These are phyloP conservation scores for Fusarium virguliforme DNA, from an alignment of 2,329 filamentous ascomycete species.

Conservation along the genomic window DNA sequence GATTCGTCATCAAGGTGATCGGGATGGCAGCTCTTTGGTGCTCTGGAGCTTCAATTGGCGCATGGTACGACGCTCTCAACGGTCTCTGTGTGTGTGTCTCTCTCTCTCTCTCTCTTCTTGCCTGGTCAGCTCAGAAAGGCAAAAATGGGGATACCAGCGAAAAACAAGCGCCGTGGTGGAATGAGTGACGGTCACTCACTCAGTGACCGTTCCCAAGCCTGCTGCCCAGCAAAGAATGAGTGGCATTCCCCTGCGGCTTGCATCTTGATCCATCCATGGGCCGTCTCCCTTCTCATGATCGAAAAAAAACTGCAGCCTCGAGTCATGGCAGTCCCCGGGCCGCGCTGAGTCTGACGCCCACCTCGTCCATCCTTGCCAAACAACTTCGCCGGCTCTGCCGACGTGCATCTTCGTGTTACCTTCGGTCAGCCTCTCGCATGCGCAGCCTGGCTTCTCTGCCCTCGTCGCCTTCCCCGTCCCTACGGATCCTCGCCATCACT, in stretches of 20 bases:
- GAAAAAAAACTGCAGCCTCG: slow-evolving; percentile 14
- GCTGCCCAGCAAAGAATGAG: slow-evolving; percentile 15
- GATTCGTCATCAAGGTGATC: slow-evolving; percentile 18
- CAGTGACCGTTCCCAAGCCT: slow-evolving; percentile 12
- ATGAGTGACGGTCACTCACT: slow-evolving; percentile 11
- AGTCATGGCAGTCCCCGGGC: slow-evolving; percentile 33
- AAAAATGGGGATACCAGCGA: slow-evolving; percentile 8
- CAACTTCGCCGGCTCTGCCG: slow-evolving; percentile 42
- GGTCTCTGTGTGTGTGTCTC: not conserved
- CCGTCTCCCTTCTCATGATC: slow-evolving; percentile 17
- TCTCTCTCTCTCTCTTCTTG: not conserved
- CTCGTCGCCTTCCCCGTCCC: slow-evolving; percentile 29
- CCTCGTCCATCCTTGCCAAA: slow-evolving; percentile 38
- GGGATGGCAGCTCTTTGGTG: slow-evolving; percentile 17
- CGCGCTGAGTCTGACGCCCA: slow-evolving; percentile 36
- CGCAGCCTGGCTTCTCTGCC: slow-evolving; percentile 26
- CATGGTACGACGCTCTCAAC: slow-evolving; percentile 16
- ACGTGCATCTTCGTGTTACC: slow-evolving; percentile 48
- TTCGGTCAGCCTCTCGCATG: slow-evolving; percentile 40
- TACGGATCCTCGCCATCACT: slow-evolving; percentile 41
- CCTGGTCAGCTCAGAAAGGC: slow-evolving; percentile 8
- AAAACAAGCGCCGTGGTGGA: slow-evolving; percentile 13
- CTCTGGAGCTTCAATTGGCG: not conserved
- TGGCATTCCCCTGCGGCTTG: slow-evolving; percentile 17
- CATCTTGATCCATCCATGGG: slow-evolving; percentile 4